A percentile compares a stretch with the other conserved stretches of the same genome.
phyloP scores from a whole-genome alignment of 805 yeast genomes.

The Hermanozyma aechmeae region DNA sequence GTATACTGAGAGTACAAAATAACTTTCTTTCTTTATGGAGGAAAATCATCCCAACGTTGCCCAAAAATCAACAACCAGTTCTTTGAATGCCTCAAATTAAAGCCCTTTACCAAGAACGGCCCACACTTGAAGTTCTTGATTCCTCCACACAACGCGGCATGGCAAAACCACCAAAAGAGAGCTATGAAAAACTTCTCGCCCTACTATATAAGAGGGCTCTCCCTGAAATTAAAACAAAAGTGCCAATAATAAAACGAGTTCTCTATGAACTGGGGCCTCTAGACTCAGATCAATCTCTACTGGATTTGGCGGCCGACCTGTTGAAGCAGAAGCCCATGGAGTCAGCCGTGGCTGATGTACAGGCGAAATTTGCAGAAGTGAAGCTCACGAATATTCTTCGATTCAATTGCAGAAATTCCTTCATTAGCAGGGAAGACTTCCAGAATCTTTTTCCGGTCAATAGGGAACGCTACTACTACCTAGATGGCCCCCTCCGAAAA shows the following conservation, averaged over 20 bases:
- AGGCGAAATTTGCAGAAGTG: conserved; percentile 2
- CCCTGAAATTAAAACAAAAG: conserved; percentile 17
- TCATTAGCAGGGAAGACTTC: conserved; percentile 31
- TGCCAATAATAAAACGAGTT: conserved; percentile 17
- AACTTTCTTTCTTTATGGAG: too few species aligned
- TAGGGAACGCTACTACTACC: conserved; percentile 19
- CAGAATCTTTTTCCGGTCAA: conserved; percentile 24
- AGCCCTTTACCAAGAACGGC: too few species aligned
- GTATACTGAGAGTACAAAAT: too few species aligned
- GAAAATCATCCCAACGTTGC: too few species aligned
- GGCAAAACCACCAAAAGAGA: conserved; percentile 9
- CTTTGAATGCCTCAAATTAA: too few species aligned
- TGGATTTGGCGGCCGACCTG: conserved; percentile 20
- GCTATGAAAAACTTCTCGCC: conserved; percentile 18
- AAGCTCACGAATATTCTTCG: conserved; percentile 22
- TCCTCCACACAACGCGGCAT: conserved; percentile 1
- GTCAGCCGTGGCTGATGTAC: conserved; percentile 16
- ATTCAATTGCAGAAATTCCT: conserved; percentile 29
- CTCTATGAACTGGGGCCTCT: conserved; percentile 14
- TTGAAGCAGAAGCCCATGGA: conserved; percentile 22
- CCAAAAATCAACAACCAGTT: too few species aligned
- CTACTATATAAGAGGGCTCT: conserved; percentile 22
- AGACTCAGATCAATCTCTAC: conserved; percentile 9
- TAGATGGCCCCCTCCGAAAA: conserved; percentile 11
- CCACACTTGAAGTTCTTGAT: too few species aligned